These are phyloP conservation scores for Chalara sp. DNA, from an alignment of 2,329 filamentous ascomycete genomes.

Conservation along the genomic window DNA sequence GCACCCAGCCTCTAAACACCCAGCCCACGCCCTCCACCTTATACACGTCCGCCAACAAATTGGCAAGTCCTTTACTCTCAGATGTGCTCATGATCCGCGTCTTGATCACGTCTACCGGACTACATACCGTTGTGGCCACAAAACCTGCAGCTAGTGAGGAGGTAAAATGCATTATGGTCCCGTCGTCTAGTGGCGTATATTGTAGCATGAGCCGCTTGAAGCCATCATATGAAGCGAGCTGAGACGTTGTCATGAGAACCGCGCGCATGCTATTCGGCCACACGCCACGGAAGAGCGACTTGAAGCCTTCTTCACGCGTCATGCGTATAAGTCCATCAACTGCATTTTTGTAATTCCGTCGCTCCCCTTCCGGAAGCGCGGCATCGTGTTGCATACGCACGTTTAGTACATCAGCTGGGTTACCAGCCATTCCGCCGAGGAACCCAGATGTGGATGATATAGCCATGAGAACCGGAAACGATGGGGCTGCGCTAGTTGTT, in stretches of 20 bases:
- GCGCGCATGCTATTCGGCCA: slow-evolving; percentile 77
- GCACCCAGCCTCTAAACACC: slow-evolving; percentile 89
- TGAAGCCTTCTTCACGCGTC: slow-evolving; percentile 74
- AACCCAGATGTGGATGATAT: slow-evolving; percentile 82
- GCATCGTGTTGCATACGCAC: slow-evolving; percentile 97
- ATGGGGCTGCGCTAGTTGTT: slow-evolving; percentile 45
- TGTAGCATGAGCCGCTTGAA: slow-evolving; percentile 67
- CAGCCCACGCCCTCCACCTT: slow-evolving; percentile 65
- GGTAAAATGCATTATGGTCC: slow-evolving; percentile 69
- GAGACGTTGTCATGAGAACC: slow-evolving; percentile 80
- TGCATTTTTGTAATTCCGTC: slow-evolving; percentile 85
- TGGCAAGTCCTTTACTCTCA: slow-evolving; percentile 46
- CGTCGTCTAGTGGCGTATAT: slow-evolving; percentile 59
- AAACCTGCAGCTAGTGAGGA: slow-evolving; percentile 74
- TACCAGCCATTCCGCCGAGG: slow-evolving; percentile 81
- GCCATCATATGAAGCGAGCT: slow-evolving; percentile 77
- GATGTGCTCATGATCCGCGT: slow-evolving; percentile 75
- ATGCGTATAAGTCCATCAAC: slow-evolving; percentile 81
- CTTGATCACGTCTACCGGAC: slow-evolving; percentile 84
- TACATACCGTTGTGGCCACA: slow-evolving; percentile 78
- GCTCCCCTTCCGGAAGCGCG: slow-evolving; percentile 63
- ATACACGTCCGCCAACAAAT: slow-evolving; percentile 60
- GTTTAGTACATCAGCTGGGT: slow-evolving; percentile 93
- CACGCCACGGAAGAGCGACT: slow-evolving; percentile 75
- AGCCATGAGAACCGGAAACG: slow-evolving; percentile 70